Base-by-base conservation (phyloP, 177 flowering plant genomes). In the Tripterygium wilfordii region DNA sequence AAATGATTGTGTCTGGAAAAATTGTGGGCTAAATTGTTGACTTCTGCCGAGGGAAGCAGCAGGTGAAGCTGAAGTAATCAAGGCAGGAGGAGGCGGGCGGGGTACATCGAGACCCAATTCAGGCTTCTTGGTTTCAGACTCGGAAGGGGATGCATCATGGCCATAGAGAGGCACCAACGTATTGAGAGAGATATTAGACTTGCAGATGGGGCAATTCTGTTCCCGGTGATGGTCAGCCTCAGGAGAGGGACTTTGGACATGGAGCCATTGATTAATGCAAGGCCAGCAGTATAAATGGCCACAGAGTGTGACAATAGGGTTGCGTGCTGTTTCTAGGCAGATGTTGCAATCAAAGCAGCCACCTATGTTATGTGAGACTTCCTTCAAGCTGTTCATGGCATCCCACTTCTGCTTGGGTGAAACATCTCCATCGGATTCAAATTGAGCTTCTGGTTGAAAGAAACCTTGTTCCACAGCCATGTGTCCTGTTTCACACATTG, bases 241-340 rank as follows among this genome's bases (percentile, higher is more conserved):
- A 0, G 36, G 49, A 16, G 73, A 59, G 16, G 69, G 25, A 32
- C 25, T 55, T 36, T 68, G 64, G 10, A 71, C 64, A 38, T 66
- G 48, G 42, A 78, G 64, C 88, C 88, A 81, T 53, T 74, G 65
- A 71, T 73, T 82, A 43, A 85, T 80, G 70, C 96, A 88, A 0
- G 95, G 85, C 96, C 96, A 88, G 65, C 96, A 88, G 62, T 72
- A 88, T 12, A 88, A 73, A 51, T 85, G 94, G 36, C 96, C 96
- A 36, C 97, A 88, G 27, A 81, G 82, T 21, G 95, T 85, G 24
- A 88, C 95, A 1, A 88, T 89, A 9, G 97, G 97, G 3, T 88
- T 88, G 18, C 63, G 64, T 10, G 85, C 88, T 19, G 76, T 64
- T 43, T 83, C 92, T 17, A 88, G 65, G 69, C 97, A 88, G 35